These are phyloP conservation scores for Extremus antarcticus DNA, from an alignment of 495 filamentous ascomycete species.

Conservation along the genomic window DNA sequence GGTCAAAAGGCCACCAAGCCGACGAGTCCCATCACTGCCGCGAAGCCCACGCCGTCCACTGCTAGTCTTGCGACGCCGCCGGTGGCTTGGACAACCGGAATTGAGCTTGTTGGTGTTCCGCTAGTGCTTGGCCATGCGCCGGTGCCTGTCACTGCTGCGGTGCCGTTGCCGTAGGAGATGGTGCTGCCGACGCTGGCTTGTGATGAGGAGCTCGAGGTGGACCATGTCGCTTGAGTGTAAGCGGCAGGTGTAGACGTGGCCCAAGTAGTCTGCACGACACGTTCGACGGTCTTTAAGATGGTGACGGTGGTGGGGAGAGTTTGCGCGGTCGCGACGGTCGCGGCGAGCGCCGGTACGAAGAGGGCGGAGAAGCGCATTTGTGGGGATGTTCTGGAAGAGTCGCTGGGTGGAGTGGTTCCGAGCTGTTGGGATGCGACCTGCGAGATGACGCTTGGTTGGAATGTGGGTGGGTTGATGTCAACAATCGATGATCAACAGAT, in stretches of 20 bases:
- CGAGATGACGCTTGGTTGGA: not conserved
- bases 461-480: not conserved
- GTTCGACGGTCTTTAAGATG: conserved; percentile 6
- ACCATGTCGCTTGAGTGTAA: not conserved
- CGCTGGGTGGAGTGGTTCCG: not conserved
- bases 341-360: conserved; percentile 9
- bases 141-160: not conserved
- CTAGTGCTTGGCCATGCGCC: not conserved
- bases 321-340: not conserved
- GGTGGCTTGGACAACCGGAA: not conserved
- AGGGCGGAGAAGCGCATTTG: conserved; percentile 8
- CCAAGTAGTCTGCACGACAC: conserved; percentile 7
- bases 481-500: not conserved
- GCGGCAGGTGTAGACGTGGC: not conserved
- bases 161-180: not conserved
- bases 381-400: not conserved
- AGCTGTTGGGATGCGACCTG: not conserved
- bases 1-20: not conserved
- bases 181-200: not conserved
- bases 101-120: not conserved
- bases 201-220: not conserved
- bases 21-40: not conserved
- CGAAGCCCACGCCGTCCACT: not conserved
- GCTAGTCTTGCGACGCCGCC: not conserved
- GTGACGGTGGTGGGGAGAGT: conserved; percentile 4